Evolutionary conservation across 2,329 filamentous ascomycete species (phyloP).

Genomic region (Phialocephala subalpina): DNA sequence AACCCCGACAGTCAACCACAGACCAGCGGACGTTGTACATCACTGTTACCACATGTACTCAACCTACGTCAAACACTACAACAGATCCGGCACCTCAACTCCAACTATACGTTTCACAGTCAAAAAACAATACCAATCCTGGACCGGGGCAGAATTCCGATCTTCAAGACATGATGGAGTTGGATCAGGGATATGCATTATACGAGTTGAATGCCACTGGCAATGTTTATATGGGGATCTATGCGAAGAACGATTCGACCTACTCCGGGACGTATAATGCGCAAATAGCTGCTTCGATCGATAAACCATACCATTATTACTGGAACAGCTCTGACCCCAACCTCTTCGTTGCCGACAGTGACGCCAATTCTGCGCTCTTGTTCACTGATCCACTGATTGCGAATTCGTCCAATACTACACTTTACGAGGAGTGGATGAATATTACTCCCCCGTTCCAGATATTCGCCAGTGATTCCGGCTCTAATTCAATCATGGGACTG

Average conservation of each 20-base stretch:
- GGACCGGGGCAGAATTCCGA: conserved; percentile 57
- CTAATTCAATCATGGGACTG: conserved; percentile 69
- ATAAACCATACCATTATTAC: conserved; percentile 77
- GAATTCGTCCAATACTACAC: conserved; percentile 51
- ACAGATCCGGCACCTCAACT: conserved; percentile 72
- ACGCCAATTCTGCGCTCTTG: conserved; percentile 79
- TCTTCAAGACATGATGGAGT: conserved; percentile 33
- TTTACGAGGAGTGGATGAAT: conserved; percentile 61
- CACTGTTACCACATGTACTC: conserved; percentile 85
- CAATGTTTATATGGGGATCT: conserved; percentile 79
- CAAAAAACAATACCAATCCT: conserved; percentile 68
- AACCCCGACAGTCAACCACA: conserved; percentile 31
- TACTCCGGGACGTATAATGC: conserved; percentile 76
- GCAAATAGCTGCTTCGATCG: conserved; percentile 82
- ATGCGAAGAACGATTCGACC: conserved; percentile 66
- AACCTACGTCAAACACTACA: conserved; percentile 59
- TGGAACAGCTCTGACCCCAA: conserved; percentile 48
- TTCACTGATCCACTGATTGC: conserved; percentile 77
- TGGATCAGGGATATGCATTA: conserved; percentile 49
- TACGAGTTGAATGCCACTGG: conserved; percentile 66
- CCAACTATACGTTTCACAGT: conserved; percentile 77
- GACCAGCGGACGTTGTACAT: conserved; percentile 66
- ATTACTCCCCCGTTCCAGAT: conserved; percentile 75
- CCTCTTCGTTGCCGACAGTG: conserved; percentile 85
- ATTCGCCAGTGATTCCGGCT: conserved; percentile 73